Percentiles rank a stretch among this genome's conserved stretches.
These are phyloP conservation scores for Neocucurbitaria cava DNA, from an alignment of 2,329 filamentous ascomycete genomes.

Conservation along the genomic window DNA sequence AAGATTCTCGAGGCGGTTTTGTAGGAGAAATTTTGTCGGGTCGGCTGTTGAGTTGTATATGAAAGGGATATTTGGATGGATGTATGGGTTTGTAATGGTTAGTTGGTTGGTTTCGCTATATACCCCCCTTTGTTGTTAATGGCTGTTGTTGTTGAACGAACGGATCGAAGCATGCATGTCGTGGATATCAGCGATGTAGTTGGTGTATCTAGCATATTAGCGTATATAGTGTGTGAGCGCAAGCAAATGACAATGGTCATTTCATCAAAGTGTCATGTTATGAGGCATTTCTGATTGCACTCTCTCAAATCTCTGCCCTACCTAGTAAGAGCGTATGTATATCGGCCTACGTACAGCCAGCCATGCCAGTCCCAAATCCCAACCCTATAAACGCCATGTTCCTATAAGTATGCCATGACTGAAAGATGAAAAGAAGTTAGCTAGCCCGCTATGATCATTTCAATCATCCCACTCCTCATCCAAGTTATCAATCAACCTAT, in stretches of 20 bases:
- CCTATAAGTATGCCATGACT: no score
- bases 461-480: conserved; percentile 96
- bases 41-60: background rate
- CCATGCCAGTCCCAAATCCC: background rate
- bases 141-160: no score
- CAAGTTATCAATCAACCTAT: conserved; percentile 90
- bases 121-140: background rate
- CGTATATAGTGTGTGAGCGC: background rate
- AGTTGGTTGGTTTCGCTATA: background rate
- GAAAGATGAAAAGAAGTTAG: no score
- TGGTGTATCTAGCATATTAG: background rate
- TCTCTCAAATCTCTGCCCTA: background rate
- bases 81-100: background rate
- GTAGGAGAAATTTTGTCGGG: conserved; percentile 8
- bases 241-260: no score
- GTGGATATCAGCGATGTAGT: background rate
- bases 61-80: background rate
- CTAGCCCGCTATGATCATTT: background rate
- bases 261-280: background rate
- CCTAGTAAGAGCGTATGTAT: background rate
- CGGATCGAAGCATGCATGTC: background rate
- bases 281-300: background rate
- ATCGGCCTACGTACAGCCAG: background rate
- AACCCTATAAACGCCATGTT: background rate
- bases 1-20: conserved; percentile 50